phyloP scores from a whole-genome alignment of 371 early-diverging fungal species.

The Mortierella sp. region DNA sequence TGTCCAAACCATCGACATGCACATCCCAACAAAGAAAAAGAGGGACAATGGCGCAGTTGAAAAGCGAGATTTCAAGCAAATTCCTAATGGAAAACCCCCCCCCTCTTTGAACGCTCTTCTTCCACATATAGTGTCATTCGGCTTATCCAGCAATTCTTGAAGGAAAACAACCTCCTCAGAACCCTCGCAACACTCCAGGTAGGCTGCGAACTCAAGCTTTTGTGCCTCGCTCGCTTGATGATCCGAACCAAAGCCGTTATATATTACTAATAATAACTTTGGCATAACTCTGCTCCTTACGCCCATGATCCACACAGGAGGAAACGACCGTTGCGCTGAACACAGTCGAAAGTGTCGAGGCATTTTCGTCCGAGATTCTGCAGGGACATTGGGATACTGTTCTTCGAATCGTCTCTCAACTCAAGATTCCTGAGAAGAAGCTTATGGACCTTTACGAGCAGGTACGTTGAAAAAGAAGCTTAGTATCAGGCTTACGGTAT shows the following conservation, averaged over 20 bases:
- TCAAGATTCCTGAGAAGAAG: slow-evolving; percentile 76
- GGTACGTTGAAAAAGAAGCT: slow-evolving; percentile 60
- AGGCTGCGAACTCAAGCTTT: not conserved
- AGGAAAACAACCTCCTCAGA: slow-evolving; percentile 86
- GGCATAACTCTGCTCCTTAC: not conserved
- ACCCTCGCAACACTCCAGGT: slow-evolving; percentile 81
- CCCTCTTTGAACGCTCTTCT: not conserved
- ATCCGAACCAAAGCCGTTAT: not conserved
- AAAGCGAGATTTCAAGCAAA: not conserved
- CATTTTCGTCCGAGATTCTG: slow-evolving; percentile 78
- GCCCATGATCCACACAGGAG: slow-evolving; percentile 60
- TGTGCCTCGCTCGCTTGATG: not conserved
- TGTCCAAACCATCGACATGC: slow-evolving; percentile 17
- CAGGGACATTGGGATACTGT: slow-evolving; percentile 92
- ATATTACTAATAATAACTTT: not conserved
- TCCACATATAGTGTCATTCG: slow-evolving; percentile 77
- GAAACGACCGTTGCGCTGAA: slow-evolving; percentile 85
- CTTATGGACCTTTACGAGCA: slow-evolving; percentile 93
- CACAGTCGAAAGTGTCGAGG: slow-evolving; percentile 83
- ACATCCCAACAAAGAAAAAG: not conserved
- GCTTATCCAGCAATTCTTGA: slow-evolving; percentile 91
- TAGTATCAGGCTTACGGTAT: not conserved
- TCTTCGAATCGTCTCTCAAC: slow-evolving; percentile 75
- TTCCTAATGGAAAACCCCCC: not conserved
- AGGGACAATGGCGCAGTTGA: too few relatives aligned